These are phyloP conservation scores for Pisolithus orientalis DNA, from an alignment of 768 basidiomycete genomes.

Conservation along the genomic window DNA sequence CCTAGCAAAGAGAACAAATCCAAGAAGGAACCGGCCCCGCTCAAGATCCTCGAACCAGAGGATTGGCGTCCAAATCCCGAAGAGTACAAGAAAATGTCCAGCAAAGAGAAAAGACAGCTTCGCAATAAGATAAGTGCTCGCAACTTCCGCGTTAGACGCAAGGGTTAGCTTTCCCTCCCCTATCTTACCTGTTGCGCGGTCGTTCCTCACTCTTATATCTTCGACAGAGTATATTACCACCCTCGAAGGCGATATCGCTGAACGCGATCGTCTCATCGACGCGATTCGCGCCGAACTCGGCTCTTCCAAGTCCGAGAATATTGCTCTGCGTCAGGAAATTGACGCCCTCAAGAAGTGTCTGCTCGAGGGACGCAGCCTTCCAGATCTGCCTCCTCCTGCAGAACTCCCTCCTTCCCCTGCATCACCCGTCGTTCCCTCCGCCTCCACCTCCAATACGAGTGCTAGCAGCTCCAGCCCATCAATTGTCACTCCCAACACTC, in stretches of 20 bases:
- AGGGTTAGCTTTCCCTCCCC: conserved; percentile 47
- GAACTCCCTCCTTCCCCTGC: conserved; percentile 30
- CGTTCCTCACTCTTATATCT: not conserved
- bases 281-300: conserved; percentile 82
- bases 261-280: conserved; percentile 86
- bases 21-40: conserved; percentile 24
- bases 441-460: conserved; percentile 13
- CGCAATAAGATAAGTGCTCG: conserved; percentile 95
- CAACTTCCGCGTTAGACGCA: conserved; percentile 91
- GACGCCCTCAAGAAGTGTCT: conserved; percentile 67
- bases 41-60: conserved; percentile 36
- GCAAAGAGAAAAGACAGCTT: conserved; percentile 93
- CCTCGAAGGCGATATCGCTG: conserved; percentile 88
- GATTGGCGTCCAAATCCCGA: conserved; percentile 88
- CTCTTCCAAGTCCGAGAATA: conserved; percentile 72
- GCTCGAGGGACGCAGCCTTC: conserved; percentile 54
- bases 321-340: conserved; percentile 75
- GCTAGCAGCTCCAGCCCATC: conserved; percentile 16
- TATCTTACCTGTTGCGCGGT: not conserved
- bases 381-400: conserved; percentile 40
- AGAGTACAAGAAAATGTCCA: conserved; percentile 91
- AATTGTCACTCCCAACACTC: conserved; percentile 59
- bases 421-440: conserved; percentile 35
- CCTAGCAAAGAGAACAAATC: conserved; percentile 11
- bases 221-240: conserved; percentile 87